Base-by-base conservation (phyloP, 345 rosid species). In the Rubroshorea leprosula region DNA sequence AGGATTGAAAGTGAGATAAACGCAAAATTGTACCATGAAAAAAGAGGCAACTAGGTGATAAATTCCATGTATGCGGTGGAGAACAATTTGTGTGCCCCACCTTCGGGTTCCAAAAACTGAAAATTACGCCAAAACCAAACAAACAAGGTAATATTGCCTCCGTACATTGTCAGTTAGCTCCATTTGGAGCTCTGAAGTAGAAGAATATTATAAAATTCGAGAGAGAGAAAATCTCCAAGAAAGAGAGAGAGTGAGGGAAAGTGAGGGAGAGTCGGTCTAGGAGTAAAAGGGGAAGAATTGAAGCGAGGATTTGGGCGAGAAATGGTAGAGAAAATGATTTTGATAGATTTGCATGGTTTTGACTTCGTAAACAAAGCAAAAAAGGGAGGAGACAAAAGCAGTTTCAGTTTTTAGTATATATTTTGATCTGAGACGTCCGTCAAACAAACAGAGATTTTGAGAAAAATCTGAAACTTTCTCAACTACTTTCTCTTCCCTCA, bases 251-350 rank as follows among this genome's bases (percentile, higher is more conserved):
- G n/a, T n/a, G n/a, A n/a, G n/a, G n/a, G 46, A 67, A 38, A 65
- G 47, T 51, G 44, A 44, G n/a, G 47, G 25, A 47, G 76, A 70
- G 74, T 39, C 48, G 63, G 72, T 76, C 60, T 61, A 60, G 80
- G 67, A 70, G 55, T 49, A 17, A 63, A 72, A 74, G 46, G 57
- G 55, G 76, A 72, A 18, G 60, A 71, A 61, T 75, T 69, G 64
- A 76, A 78, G 75, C 81, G 77, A 81, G 75, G 75, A 70, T 71
- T 54, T 67, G 70, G 79, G 67, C 83, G 61, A 67, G 21, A 68
- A 68, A 61, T 39, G 43, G 51, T 75, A 58, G 29, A 49, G 43
- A 44, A 44, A 65, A 31, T 47, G 46, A 62, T 60, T 64, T 3
- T 39, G 21, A 41, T 64, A 56, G 67, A 67, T 68, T 56, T 78